phyloP scores from a whole-genome alignment of 306 rosid species.

The Nissolia schottii region DNA sequence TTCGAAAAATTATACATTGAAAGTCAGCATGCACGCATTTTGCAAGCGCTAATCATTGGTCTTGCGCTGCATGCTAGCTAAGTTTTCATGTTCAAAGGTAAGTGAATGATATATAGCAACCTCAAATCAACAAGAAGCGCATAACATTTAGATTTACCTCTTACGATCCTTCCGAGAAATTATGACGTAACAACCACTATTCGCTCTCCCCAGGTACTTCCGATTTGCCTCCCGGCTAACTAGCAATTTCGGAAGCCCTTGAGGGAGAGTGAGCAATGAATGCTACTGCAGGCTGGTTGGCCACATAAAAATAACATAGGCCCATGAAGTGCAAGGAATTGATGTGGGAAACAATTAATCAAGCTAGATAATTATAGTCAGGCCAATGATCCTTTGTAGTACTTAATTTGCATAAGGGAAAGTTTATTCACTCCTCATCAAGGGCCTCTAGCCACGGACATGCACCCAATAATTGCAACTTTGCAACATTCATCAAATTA shows the following conservation, averaged over 20 bases:
- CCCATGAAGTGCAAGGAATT: neutral
- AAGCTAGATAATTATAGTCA: neutral
- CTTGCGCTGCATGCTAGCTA: no score
- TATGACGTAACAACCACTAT: neutral
- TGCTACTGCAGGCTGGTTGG: neutral
- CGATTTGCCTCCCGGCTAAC: neutral
- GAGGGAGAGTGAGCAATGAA: constrained; percentile 17
- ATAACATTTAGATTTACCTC: no score
- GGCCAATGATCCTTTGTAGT: neutral
- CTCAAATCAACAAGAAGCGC: neutral
- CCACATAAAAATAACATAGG: neutral
- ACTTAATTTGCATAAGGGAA: neutral
- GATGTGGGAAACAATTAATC: neutral
- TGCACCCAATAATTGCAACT: neutral
- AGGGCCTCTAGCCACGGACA: neutral
- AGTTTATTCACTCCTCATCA: neutral
- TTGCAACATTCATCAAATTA: no score
- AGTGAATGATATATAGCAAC: no score
- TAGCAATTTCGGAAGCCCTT: constrained; percentile 9
- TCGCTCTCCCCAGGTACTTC: neutral
- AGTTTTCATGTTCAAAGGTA: no score
- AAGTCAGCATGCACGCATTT: no score
- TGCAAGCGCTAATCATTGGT: no score
- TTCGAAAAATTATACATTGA: no score
- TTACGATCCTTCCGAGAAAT: no score